Evolutionary conservation across 2,329 filamentous ascomycete genomes (phyloP).

Genomic region (Talaromyces sp.): DNA sequence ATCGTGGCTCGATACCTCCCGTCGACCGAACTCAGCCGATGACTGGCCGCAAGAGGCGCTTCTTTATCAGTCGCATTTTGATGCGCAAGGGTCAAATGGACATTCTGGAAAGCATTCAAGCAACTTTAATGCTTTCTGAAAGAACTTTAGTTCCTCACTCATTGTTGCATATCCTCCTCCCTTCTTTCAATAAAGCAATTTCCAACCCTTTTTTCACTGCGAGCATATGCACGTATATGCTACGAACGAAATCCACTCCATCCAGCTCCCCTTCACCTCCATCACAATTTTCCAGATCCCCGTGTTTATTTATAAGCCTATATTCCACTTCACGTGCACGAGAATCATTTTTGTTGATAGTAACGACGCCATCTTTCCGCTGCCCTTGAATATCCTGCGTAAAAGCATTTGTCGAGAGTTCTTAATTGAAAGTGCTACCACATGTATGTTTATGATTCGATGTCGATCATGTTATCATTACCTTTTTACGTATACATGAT

Average conservation of each 20-base stretch:
- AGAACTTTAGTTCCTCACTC: neutral
- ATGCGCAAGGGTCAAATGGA: neutral
- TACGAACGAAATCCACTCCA: neutral
- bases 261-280: no score
- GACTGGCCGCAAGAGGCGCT: conserved; percentile 41
- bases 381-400: neutral
- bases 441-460: neutral
- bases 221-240: neutral
- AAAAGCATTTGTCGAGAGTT: conserved; percentile 1
- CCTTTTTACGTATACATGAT: neutral
- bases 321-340: neutral
- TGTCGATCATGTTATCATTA: neutral
- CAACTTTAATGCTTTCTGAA: conserved; percentile 1
- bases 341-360: neutral
- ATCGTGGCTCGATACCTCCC: conserved; percentile 12
- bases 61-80: conserved; percentile 29
- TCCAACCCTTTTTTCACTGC: neutral
- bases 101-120: neutral
- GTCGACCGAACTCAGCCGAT: conserved; percentile 14
- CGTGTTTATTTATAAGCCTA: neutral
- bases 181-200: no score
- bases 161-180: neutral
- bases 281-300: neutral
- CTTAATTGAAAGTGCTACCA: neutral
- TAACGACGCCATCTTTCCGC: neutral